Evolutionary conservation across 139 green algal species (phyloP).

Genomic region (Closterium sp.): DNA sequence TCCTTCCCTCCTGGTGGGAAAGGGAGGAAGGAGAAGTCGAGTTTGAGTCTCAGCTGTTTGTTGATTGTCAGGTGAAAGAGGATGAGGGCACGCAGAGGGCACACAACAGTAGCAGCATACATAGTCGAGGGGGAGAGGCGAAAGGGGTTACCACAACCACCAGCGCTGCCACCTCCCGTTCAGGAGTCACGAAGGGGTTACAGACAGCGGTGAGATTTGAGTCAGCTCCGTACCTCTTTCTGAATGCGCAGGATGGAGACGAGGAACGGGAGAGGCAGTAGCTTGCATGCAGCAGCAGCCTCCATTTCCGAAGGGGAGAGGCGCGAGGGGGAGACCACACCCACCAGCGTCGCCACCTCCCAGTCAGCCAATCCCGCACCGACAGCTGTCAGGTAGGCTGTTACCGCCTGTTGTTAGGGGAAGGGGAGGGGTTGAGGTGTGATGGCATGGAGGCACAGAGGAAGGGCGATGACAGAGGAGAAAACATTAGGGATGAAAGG

Average conservation of each 20-base stretch:
- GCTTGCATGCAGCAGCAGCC: neutral
- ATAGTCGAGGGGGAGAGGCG: neutral
- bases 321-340: neutral
- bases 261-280: neutral
- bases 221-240: neutral
- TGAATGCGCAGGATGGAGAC: neutral
- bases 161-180: neutral
- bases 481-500: neutral
- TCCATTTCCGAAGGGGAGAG: neutral
- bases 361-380: neutral
- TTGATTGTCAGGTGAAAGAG: no score
- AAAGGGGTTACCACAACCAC: neutral
- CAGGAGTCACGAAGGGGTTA: neutral
- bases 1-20: neutral
- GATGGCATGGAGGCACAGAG: no score
- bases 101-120: neutral
- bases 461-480: neutral
- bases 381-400: neutral
- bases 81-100: no score
- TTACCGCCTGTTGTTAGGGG: neutral
- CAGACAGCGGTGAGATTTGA: no score
- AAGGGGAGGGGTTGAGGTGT: neutral
- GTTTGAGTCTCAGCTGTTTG: no score
- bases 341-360: neutral
- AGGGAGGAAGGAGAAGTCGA: no score